Conservation (phyloP, 116 monocot species). For the Iris pallida region DNA sequence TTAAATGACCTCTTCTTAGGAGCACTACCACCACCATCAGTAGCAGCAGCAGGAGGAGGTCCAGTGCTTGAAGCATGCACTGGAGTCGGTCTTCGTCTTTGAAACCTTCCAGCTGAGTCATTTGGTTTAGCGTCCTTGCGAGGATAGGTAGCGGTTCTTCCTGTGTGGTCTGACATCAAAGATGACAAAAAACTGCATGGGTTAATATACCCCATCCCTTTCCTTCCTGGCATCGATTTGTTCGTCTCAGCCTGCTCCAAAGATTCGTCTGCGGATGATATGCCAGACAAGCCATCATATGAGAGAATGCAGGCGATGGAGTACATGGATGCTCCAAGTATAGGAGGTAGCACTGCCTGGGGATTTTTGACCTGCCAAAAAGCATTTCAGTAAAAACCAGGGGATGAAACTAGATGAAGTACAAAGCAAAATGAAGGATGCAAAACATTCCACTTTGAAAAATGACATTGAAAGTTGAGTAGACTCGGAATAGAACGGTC, state of each 20-base stretch:
- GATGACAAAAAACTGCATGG: conserved; percentile 35
- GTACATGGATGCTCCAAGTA: conserved; percentile 68
- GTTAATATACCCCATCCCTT: conserved; percentile 3
- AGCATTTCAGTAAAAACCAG: neutral
- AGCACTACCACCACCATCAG: neutral
- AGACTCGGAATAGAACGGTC: too few relatives aligned
- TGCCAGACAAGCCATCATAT: conserved; percentile 44
- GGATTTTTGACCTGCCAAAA: conserved; percentile 71
- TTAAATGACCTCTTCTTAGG: conserved; percentile 31
- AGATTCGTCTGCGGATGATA: conserved; percentile 23
- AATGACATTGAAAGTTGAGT: too few relatives aligned
- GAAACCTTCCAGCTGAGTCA: neutral
- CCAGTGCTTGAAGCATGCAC: neutral
- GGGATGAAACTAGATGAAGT: neutral
- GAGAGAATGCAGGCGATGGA: conserved; percentile 84
- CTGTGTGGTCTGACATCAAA: conserved; percentile 22
- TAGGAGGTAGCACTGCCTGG: conserved; percentile 51
- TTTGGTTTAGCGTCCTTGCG: conserved; percentile 10
- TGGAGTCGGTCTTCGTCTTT: neutral
- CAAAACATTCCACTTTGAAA: too few relatives aligned
- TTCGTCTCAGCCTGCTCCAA: conserved; percentile 1
- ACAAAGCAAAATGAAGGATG: too few relatives aligned
- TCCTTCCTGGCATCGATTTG: conserved; percentile 14
- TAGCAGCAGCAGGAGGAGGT: neutral
- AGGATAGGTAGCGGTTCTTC: neutral